Evolutionary conservation across 148 eudicot genomes (phyloP).

Genomic region (Spergularia marina): DNA sequence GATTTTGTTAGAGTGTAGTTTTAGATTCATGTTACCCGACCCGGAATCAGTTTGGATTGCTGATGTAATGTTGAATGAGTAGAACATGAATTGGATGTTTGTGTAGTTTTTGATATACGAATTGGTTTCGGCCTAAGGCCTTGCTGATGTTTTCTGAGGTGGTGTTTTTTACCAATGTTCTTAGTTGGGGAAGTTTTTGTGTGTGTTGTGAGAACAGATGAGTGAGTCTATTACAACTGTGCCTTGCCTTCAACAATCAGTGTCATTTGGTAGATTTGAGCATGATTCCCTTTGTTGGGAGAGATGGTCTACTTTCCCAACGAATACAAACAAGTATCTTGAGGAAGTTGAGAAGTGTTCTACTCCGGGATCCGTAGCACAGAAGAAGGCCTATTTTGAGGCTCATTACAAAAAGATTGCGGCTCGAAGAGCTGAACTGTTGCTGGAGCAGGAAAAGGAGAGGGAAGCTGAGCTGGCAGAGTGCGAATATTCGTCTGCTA

Average conservation of each 20-base stretch:
- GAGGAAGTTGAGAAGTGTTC: conserved; percentile 90
- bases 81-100: too few species aligned
- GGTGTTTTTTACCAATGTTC: conserved; percentile 9
- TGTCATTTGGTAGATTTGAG: conserved; percentile 93
- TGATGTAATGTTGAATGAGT: too few species aligned
- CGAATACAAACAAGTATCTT: conserved; percentile 85
- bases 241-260: conserved; percentile 53
- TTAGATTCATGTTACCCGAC: neutral
- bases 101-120: neutral
- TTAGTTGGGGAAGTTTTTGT: conserved; percentile 25
- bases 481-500: conserved; percentile 21
- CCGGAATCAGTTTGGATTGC: neutral
- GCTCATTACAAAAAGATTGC: conserved; percentile 92
- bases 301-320: conserved; percentile 91
- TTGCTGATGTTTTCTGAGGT: neutral
- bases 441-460: conserved; percentile 47
- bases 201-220: conserved; percentile 59
- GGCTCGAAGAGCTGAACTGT: conserved; percentile 59
- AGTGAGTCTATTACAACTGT: conserved; percentile 40
- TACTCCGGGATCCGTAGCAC: conserved; percentile 95
- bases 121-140: neutral
- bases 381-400: conserved; percentile 93
- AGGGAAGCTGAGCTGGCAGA: conserved; percentile 26
- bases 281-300: conserved; percentile 92
- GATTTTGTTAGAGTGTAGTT: conserved; percentile 13